phyloP scores from a whole-genome alignment of 345 rosid species.

The Gossypium longicalyx region DNA sequence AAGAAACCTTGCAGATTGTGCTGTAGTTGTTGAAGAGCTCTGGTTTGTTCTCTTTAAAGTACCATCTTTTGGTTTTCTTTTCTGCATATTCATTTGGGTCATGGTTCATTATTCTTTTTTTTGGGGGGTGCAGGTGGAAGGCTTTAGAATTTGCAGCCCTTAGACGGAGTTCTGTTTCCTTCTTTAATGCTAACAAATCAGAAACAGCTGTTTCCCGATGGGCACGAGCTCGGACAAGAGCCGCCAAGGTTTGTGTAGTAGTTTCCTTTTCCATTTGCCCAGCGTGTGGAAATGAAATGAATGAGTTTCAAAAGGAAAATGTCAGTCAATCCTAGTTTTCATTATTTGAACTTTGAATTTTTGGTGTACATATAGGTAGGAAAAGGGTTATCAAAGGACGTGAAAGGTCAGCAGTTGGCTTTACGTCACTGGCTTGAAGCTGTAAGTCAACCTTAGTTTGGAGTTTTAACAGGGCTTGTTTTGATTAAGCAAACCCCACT shows the following conservation, averaged over 20 bases:
- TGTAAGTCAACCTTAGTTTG: slow-evolving; percentile 23
- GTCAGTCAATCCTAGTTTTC: too few species aligned
- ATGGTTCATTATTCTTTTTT: background rate
- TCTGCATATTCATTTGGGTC: background rate
- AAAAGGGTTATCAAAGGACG: slow-evolving; percentile 44
- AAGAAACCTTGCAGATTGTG: slow-evolving; percentile 53
- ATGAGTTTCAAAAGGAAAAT: too few species aligned
- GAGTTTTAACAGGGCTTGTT: background rate
- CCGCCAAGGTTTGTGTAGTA: slow-evolving; percentile 30
- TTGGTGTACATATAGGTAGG: slow-evolving; percentile 31
- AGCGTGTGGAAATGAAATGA: too few species aligned
- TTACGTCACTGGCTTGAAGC: slow-evolving; percentile 57
- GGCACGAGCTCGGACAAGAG: slow-evolving; percentile 40
- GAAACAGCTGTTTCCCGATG: slow-evolving; percentile 43
- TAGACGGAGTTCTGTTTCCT: slow-evolving; percentile 32
- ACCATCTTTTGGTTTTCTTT: background rate
- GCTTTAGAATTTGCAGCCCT: slow-evolving; percentile 34
- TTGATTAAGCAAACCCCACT: background rate
- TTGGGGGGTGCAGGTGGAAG: slow-evolving; percentile 4
- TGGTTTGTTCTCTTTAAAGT: background rate
- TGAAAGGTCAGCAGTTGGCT: slow-evolving; percentile 45
- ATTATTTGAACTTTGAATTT: background rate
- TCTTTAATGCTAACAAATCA: slow-evolving; percentile 24
- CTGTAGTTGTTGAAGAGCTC: slow-evolving; percentile 11
- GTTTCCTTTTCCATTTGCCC: too few species aligned